Conservation (phyloP, 805 yeast genomes). For the Metschnikowia kunwiensis region DNA sequence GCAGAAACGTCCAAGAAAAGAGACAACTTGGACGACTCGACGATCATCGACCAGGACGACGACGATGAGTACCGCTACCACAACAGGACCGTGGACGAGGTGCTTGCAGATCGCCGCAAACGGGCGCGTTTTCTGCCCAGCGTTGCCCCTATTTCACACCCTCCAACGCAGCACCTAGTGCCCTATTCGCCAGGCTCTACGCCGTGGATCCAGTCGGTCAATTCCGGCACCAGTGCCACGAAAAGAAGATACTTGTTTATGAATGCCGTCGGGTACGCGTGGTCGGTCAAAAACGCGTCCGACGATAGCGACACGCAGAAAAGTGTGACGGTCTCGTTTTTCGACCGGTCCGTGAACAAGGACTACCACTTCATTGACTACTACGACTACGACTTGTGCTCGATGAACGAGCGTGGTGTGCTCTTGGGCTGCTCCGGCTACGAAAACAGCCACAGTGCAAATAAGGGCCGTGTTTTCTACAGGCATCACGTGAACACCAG, state of each 20-base stretch:
- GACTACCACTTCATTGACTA: constrained; percentile 86
- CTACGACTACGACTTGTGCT: constrained; percentile 68
- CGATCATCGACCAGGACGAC: constrained; percentile 36
- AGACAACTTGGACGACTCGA: constrained; percentile 32
- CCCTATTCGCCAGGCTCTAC: constrained; percentile 89
- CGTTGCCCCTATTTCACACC: neutral
- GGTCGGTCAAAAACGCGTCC: constrained; percentile 54
- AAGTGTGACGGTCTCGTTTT: constrained; percentile 83
- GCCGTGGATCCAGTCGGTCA: constrained; percentile 54
- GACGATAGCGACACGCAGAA: constrained; percentile 34
- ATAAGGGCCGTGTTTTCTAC: constrained; percentile 50
- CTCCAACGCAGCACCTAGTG: constrained; percentile 13
- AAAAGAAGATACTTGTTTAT: constrained; percentile 72
- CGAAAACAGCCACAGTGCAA: constrained; percentile 8
- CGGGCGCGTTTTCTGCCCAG: constrained; percentile 7
- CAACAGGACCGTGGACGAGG: constrained; percentile 16
- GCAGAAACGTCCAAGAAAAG: constrained; percentile 21
- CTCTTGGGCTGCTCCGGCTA: constrained; percentile 49
- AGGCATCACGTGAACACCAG: constrained; percentile 64
- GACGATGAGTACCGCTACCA: constrained; percentile 16
- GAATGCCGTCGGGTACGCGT: constrained; percentile 76
- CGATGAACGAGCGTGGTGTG: constrained; percentile 64
- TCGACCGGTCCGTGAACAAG: constrained; percentile 68
- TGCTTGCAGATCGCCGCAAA: constrained; percentile 12
- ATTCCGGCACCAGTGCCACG: constrained; percentile 27